Base-by-base conservation (phyloP, 2,329 filamentous ascomycete genomes). In the Mycogone perniciosa region DNA sequence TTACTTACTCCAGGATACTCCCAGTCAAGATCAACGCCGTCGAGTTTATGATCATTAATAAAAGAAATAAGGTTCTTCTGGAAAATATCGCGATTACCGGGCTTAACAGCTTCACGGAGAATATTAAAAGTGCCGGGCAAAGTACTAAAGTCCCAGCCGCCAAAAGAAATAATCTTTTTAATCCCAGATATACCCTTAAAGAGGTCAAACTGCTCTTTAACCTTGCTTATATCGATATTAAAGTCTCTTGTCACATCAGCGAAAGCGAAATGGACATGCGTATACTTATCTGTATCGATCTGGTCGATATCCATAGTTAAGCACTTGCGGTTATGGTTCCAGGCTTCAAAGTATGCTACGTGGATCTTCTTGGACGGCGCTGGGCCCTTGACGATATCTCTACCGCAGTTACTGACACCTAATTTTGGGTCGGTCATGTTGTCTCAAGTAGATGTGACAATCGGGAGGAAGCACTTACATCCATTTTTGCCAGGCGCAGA, bases 11-110 rank as follows among this genome's bases (percentile, higher is more conserved):
- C 65, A 1, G 68, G 68, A 48, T 76, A 75, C 48, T 75, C 73
- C 75, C 74, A 78, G 55, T 76, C 72, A 39, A 75, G 58, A 42
- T 75, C 72, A 7, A 75, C 59, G 0, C 74, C 73, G 42, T 75
- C 72, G 0, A 76, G 55, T 3, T 60, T 57, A 27, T 73, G 38
- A 31, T 74, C 39, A 13, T 67, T 57, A 44, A 76, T 10, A 55
- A 78, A 70, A 20, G 69, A 47, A 51, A 67, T 57, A 37, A 71
- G 50, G 55, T 71, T 70, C 13, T 61, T 53, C 6, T 63, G 58
- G 38, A 77, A 66, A n/a, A 29, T 67, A 6, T 59, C 54, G 0
- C 70, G 63, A 51, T 78, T 76, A 1, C 60, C 56, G 0, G 59
- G 48, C 53, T 48, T 61, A 31, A 61, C 57, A 3, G 60, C 67